A percentile compares a stretch with the other conserved stretches of the same genome.
Evolutionary conservation across 176 grass and related monocot species (phyloP).

Genomic region (Musa beccarii): DNA sequence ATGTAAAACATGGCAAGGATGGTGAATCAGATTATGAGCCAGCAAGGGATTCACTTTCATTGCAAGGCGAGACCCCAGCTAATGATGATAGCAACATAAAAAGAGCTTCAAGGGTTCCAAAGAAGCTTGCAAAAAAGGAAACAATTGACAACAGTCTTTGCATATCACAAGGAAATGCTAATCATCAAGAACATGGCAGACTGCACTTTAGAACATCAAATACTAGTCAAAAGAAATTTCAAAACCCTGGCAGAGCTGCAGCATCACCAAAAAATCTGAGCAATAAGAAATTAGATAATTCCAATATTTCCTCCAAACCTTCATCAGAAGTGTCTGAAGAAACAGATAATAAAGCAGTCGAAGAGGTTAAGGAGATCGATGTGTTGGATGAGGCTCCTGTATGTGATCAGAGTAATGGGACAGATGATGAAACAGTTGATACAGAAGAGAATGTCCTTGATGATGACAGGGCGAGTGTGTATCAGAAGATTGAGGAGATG

Average conservation of each 20-base stretch:
- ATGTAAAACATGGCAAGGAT: conserved; percentile 54
- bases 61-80: conserved; percentile 46
- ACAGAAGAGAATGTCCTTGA: conserved; percentile 61
- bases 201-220: conserved; percentile 63
- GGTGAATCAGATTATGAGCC: conserved; percentile 53
- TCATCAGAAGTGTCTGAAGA: conserved; percentile 66
- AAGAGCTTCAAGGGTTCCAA: conserved; percentile 60
- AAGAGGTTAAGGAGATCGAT: conserved; percentile 93
- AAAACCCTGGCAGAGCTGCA: conserved; percentile 44
- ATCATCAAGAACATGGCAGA: conserved; percentile 42
- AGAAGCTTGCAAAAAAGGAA: conserved; percentile 63
- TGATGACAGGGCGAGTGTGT: conserved; percentile 17
- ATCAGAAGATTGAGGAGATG: conserved; percentile 39
- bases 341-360: conserved; percentile 50
- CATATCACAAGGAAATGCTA: conserved; percentile 34
- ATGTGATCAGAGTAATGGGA: conserved; percentile 83
- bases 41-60: conserved; percentile 56
- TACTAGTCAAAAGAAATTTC: conserved; percentile 42
- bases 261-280: conserved; percentile 34
- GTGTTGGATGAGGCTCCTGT: conserved; percentile 83
- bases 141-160: conserved; percentile 36
- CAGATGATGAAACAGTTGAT: conserved; percentile 83
- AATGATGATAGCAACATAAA: conserved; percentile 59
- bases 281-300: conserved; percentile 38
- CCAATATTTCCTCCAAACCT: conserved; percentile 39